Percentiles rank a stretch among this genome's conserved stretches.
These are phyloP conservation scores for Termitomyces sp. DNA, from an alignment of 768 basidiomycete genomes.

Conservation along the genomic window DNA sequence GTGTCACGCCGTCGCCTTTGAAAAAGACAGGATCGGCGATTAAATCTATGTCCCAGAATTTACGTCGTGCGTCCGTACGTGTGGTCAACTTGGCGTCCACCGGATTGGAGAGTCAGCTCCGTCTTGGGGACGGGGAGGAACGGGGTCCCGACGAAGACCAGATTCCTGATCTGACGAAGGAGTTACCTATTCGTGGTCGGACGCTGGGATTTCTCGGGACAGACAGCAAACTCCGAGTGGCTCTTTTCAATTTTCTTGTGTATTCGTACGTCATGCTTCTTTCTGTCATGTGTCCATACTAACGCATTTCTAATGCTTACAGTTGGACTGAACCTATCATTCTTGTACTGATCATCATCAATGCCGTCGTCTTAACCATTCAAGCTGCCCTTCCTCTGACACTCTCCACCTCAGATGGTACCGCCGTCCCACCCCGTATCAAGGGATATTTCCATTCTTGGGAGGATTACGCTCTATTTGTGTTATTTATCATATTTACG, in stretches of 20 bases:
- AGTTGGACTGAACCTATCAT: constrained; percentile 88
- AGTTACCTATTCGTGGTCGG: constrained; percentile 62
- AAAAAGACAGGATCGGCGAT: constrained; percentile 58
- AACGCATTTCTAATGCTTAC: background rate
- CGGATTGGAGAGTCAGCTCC: constrained; percentile 55
- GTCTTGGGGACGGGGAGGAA: constrained; percentile 44
- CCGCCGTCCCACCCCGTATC: constrained; percentile 34
- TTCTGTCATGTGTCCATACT: constrained; percentile 1
- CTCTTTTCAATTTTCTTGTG: constrained; percentile 64
- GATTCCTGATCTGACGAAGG: constrained; percentile 37
- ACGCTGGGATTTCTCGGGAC: constrained; percentile 77
- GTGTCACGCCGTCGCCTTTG: constrained; percentile 49
- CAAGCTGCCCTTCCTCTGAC: constrained; percentile 67
- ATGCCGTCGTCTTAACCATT: constrained; percentile 76
- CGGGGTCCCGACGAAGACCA: constrained; percentile 26
- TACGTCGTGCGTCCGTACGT: constrained; percentile 65
- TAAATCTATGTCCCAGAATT: constrained; percentile 48
- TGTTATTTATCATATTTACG: constrained; percentile 83
- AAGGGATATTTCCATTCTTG: constrained; percentile 81
- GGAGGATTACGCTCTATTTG: constrained; percentile 88
- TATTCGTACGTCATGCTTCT: constrained; percentile 51
- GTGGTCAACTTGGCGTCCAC: constrained; percentile 75
- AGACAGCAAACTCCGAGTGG: constrained; percentile 54
- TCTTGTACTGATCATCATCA: constrained; percentile 76
- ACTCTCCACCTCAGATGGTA: constrained; percentile 38